Evolutionary conservation across 306 rosid genomes (phyloP).

Genomic region (Calophaca sinica): DNA sequence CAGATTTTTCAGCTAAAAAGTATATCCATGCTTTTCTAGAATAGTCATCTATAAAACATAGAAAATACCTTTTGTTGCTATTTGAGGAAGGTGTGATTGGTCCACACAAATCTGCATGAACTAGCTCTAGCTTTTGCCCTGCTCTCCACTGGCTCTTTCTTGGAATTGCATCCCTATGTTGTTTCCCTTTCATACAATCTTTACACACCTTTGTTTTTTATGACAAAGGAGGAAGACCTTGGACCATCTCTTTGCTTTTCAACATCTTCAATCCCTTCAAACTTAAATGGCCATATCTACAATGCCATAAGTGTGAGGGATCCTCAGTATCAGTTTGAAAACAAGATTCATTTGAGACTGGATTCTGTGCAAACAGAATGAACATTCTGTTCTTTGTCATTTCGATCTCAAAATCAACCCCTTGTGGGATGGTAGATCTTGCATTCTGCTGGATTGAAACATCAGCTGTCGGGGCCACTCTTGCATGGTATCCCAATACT

Average conservation of each 20-base stretch:
- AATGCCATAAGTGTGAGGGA: neutral
- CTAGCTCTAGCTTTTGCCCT: neutral
- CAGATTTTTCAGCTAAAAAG: too few relatives aligned
- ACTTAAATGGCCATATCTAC: neutral
- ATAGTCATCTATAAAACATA: too few relatives aligned
- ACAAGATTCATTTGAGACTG: neutral
- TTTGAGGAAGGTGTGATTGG: neutral
- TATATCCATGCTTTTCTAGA: too few relatives aligned
- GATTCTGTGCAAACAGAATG: neutral
- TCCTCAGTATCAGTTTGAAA: neutral
- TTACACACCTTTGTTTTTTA: neutral
- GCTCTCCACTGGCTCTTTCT: neutral
- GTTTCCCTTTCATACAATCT: neutral
- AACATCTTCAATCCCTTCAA: neutral
- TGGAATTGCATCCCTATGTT: neutral
- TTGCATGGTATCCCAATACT: neutral
- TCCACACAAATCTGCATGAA: neutral
- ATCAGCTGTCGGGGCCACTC: neutral
- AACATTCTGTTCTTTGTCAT: neutral
- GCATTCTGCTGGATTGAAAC: neutral
- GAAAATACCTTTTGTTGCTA: neutral
- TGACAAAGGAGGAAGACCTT: neutral
- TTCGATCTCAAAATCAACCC: neutral
- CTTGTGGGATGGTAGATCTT: neutral
- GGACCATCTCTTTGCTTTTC: neutral